A percentile compares a stretch with the other conserved stretches of the same genome.
These are phyloP conservation scores for Hawksworthiomyces lignivorus DNA, from an alignment of 2,329 filamentous ascomycete species.

Conservation along the genomic window DNA sequence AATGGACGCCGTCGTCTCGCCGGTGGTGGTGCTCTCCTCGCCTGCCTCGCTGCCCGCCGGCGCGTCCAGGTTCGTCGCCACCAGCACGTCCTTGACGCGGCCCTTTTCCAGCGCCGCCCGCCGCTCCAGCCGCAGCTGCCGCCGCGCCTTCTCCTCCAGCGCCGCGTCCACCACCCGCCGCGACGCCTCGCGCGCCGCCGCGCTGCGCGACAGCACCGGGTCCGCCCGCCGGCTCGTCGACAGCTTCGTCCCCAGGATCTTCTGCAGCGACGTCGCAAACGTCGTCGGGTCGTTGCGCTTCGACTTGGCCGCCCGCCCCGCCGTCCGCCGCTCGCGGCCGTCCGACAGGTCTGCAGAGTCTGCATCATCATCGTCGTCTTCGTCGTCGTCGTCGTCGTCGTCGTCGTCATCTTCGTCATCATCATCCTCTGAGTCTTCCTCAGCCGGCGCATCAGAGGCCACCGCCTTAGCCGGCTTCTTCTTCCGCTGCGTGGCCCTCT, in stretches of 20 bases:
- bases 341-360: no score
- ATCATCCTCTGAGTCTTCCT: slow-evolving; percentile 26
- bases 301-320: no score
- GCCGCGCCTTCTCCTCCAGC: slow-evolving; percentile 73
- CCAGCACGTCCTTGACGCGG: slow-evolving; percentile 77
- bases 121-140: slow-evolving; percentile 74
- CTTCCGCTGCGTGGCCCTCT: slow-evolving; percentile 32
- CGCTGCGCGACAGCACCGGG: slow-evolving; percentile 82
- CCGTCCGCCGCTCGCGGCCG: no score
- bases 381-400: slow-evolving; percentile 25
- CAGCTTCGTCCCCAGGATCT: slow-evolving; percentile 86
- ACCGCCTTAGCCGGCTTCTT: slow-evolving; percentile 20
- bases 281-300: slow-evolving; percentile 90
- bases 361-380: slow-evolving; percentile 29
- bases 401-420: slow-evolving; percentile 22
- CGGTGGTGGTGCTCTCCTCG: slow-evolving; percentile 33
- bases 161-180: slow-evolving; percentile 66
- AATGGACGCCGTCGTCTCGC: slow-evolving; percentile 45
- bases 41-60: neutral
- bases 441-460: slow-evolving; percentile 18
- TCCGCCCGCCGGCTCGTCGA: slow-evolving; percentile 74
- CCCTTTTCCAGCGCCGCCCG: slow-evolving; percentile 75
- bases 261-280: slow-evolving; percentile 88
- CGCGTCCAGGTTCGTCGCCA: slow-evolving; percentile 29
- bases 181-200: slow-evolving; percentile 63